These are phyloP conservation scores for Chrysophaeum taylorii DNA, from an alignment of 352 stramenopile genomes.

Conservation along the genomic window DNA sequence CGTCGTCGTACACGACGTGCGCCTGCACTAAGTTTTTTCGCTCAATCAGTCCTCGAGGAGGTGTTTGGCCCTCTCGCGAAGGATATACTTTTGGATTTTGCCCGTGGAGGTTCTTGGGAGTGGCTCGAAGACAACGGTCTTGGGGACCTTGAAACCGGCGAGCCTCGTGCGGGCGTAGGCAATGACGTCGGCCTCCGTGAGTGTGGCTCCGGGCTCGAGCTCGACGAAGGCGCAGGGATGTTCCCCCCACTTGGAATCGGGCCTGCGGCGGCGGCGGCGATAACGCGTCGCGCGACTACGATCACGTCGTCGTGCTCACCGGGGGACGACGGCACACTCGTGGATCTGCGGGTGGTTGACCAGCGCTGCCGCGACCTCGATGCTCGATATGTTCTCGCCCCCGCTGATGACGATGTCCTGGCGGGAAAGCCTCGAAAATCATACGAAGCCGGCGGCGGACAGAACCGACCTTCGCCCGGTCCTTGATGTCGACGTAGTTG, in stretches of 20 bases:
- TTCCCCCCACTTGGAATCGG: background rate
- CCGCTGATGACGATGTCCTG: constrained; percentile 32
- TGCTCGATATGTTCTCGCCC: constrained; percentile 31
- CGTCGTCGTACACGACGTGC: too few species aligned
- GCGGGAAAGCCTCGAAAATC: too few species aligned
- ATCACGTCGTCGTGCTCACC: too few species aligned
- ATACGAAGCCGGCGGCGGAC: too few species aligned
- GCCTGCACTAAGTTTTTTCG: too few species aligned
- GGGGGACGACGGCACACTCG: background rate
- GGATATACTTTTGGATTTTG: constrained; percentile 8
- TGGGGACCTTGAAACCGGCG: background rate
- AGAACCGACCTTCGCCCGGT: too few species aligned
- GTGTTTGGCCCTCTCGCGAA: background rate
- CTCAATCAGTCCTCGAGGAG: too few species aligned
- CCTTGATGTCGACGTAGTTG: constrained; percentile 24
- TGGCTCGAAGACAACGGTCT: background rate
- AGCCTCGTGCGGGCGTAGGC: background rate
- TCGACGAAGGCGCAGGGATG: constrained; percentile 10
- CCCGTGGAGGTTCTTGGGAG: constrained; percentile 3
- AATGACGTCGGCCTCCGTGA: too few species aligned
- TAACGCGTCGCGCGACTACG: too few species aligned
- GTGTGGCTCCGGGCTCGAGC: too few species aligned
- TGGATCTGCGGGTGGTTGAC: background rate
- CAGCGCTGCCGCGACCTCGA: constrained; percentile 25
- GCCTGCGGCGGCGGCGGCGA: too few species aligned